Base-by-base conservation (phyloP, 1,139 yeast species). In the Entelexis sorbosivorans region DNA sequence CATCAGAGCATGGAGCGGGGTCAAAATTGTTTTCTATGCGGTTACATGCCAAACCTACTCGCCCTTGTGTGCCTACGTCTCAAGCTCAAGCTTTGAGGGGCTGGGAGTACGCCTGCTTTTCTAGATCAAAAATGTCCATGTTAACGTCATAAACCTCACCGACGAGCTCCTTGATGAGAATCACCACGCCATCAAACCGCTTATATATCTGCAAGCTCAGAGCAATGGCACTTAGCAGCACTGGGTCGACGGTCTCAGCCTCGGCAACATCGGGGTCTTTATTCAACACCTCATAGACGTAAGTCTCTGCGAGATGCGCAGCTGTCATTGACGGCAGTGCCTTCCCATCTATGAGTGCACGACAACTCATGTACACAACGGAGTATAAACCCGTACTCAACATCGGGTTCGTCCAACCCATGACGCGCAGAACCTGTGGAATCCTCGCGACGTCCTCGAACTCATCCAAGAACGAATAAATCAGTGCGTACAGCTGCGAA, bases 281-380 rank as follows among this genome's bases (percentile, higher is more conserved):
- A 10, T 14, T 35, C n/a, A 52, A 33, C 2, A 35, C 26, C 6
- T 48, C 53, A 17, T 36, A 48, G 2, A 49, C 2, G 46, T 56
- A 55, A 16, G 47, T 36, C 26, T 47, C 56, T 5, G 47, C 38
- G n/a, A 58, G 32, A 29, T 53, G 52, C 9, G 57, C 59, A 0
- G 60, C 50, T 1, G 60, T 52, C 7, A 58, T 40, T 0, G 56
- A 50, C 0, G 61, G 61, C 8, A 58, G 44, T 1, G 61, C 54
- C 24, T 48, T 38, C 1, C 52, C 57, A 20, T 48, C 54, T 1
- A 17, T 26, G 8, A 58, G 44, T 2, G 60, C 57, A 2, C 58
- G 43, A 16, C 53, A 38, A 1, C 53, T 24, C 59, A 58, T 58
- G 42, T 51, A 56, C 14, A 58, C 20, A 1, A 55, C 31, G 6